Evolutionary conservation across 371 early-diverging fungal genomes (phyloP), one percentile per base, ranked within the genome.

Genomic region (Umbelopsis sp.): DNA sequence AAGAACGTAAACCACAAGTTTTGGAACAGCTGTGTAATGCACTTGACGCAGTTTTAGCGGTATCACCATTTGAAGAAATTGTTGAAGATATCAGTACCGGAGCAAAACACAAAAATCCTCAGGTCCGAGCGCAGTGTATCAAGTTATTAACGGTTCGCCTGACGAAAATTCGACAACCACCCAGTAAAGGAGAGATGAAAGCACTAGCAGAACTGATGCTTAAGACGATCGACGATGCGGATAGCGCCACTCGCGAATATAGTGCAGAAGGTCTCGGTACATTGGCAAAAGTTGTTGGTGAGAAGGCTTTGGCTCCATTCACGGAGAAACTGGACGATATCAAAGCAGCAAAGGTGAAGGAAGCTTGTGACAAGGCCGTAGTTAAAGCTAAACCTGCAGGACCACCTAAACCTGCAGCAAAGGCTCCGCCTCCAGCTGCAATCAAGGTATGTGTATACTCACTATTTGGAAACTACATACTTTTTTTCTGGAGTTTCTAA

Each of bases 1-100:
- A 99, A 72, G 99, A 99, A 75, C 93, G 95, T 70, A 98, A 98
- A 71, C 86, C 87, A 48, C 88, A 86, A 0, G 94, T 97, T 18
- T 71, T 97, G 1, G 96, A 96, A 44, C 92, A 97, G 3, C 73
- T 98, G 3, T 72, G 90, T 2, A 80, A 80, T 16, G 91, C 94
- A 1, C 73, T 95, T n/a, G 96, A 96, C 74, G 94, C 95, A 5
- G 90, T 94, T 1, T 94, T 91, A 75, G 82, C 79, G 12, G 85
- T 91, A 0, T 89, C 91, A 63, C 79, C 86, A 9, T 75, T 88
- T 38, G 71, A 78, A 4, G 92, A 89, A 67, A 77, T 91, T 4
- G 69, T 85, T 32, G 95, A 94, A 65, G 96, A 96, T 64, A 76
- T 95, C 44, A 74, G 85, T 0, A 80, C 85, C 0, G 89, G 83